Evolutionary conservation across 176 grass and related monocot genomes (phyloP).

Genomic region (Lolium perenne): DNA sequence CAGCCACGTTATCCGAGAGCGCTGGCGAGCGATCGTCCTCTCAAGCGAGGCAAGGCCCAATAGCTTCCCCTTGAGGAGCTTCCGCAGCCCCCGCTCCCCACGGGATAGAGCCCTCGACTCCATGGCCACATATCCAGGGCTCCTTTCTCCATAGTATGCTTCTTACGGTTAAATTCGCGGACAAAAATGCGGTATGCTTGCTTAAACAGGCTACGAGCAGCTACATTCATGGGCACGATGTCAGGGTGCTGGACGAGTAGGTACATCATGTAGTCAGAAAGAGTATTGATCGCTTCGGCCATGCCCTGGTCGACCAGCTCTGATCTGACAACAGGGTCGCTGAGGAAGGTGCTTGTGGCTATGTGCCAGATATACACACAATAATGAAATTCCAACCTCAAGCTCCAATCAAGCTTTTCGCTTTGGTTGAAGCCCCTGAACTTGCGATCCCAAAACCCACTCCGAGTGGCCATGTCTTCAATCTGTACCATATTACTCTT

Average conservation of each 20-base stretch:
- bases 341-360: not conserved
- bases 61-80: no score
- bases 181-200: not conserved
- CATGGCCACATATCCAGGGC: no score
- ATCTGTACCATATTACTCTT: not conserved
- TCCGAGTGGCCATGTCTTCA: not conserved
- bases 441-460: not conserved
- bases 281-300: not conserved
- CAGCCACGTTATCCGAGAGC: no score
- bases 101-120: no score
- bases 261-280: not conserved
- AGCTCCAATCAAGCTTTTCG: not conserved
- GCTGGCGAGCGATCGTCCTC: no score
- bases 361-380: not conserved
- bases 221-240: not conserved
- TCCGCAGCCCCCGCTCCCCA: no score
- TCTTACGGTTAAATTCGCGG: no score
- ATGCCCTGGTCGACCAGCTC: not conserved
- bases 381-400: not conserved
- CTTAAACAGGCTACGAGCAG: not conserved
- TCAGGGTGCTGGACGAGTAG: not conserved
- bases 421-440: not conserved
- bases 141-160: no score
- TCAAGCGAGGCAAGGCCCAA: no score
- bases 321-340: not conserved